Base-by-base conservation (phyloP, 768 basidiomycete genomes). In the Mycena indigotica region DNA sequence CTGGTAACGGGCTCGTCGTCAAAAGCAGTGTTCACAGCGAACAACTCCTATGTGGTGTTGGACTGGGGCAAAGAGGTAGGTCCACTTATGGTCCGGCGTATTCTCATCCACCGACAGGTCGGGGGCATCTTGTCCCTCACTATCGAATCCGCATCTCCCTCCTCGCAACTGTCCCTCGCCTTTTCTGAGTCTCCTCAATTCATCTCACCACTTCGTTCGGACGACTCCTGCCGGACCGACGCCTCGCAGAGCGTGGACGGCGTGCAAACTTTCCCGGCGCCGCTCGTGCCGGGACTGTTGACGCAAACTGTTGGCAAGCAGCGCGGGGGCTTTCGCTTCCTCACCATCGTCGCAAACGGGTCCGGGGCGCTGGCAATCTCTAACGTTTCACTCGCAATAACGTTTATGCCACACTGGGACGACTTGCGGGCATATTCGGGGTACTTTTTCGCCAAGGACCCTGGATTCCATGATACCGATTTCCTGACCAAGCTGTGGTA, bases 401-500 rank as follows among this genome's bases (percentile, higher is more conserved):
- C 78, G 0, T 81, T 80, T 66, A 77, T 77, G 73, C 81, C 80
- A 2, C 79, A 80, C 55, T 73, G 77, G 65, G 72, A 77, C n/a
- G 69, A 80, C 56, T 62, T 80, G 58, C 60, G 75, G 29, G 73
- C 76, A 25, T 83, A 81, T 58, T 70, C 72, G 8, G 80, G 81
- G 2, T 81, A 80, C 59, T 83, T 82, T 69, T 80, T 68, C 50
- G 70, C 79, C 3, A 54, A 56, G 1, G 79, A 82, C 53, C 72
- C 75, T 0, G 67, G 53, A 2, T 80, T 76, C 53, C 73, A 76
- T 30, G 79, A 82, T 66, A 61, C 70, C 15, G 65, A 77, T 55
- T 80, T 81, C 57, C 57, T 81, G 58, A 81, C 78, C 17, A 82
- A 78, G 62, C 61, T 82, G 24, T 83, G 81, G 81, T 83, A 82